Evolutionary conservation across 2,329 filamentous ascomycete species (phyloP), one percentile per base, ranked within the genome.

Genomic region (Cercospora sp.): DNA sequence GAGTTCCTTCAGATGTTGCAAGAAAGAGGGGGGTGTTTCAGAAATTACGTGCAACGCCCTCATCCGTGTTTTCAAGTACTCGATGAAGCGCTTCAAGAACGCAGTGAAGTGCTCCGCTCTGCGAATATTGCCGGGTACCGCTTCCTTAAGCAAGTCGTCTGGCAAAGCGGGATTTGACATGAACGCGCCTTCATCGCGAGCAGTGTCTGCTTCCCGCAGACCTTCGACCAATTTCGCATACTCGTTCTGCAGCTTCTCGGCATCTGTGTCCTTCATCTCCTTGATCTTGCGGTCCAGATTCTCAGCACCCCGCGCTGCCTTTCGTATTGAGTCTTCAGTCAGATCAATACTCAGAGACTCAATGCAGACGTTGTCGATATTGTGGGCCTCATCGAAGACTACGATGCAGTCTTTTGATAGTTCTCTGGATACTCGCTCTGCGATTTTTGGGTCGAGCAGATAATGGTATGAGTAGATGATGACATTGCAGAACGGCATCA

Each of bases 381-480:
- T 99, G 82, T 99, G 95, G 13, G 95, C 95, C 80, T 99, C 95
- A 76, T 99, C 95, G 72, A 99, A 99, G 3, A 99, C 95, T 20
- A 99, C 92, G 63, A 99, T 99, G 79, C 94, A 97, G 79, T 99
- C 96, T 75, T 97, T 97, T 0, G 95, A 97, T 10, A 99, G 87
- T 76, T 99, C 95, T 79, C 91, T 93, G 0, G 95, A 98, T 1
- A 98, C 94, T 67, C 94, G 81, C 77, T 99, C 95, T 12, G 95
- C 95, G 75, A 99, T 99, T 79, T 99, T 99, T 2, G 95, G 95
- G 75, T 99, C 96, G 16, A 99, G 87, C 3, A 99, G 87, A 77
- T 99, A 99, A 80, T 99, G 95, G 77, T 99, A 99, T 0, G 95
- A 99, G 82, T 99, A 99, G 73, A 99, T 99, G 76, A 99, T 97